These are phyloP conservation scores for Cenchrus fungigraminus DNA, from an alignment of 176 grass and related monocot species.

Conservation along the genomic window DNA sequence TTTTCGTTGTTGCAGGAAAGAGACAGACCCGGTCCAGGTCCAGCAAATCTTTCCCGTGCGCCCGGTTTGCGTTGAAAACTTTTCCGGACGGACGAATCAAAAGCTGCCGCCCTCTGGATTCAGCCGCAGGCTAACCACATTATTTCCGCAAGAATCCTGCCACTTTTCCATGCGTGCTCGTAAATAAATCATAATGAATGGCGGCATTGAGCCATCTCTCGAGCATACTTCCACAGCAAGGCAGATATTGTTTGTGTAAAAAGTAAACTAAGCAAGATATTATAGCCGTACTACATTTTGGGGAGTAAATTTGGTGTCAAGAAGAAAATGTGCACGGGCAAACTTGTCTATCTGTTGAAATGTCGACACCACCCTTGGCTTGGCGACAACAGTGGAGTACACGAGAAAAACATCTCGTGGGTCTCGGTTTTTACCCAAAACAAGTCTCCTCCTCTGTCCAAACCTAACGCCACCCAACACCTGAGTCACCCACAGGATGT, in stretches of 20 bases:
- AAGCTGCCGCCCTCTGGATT: background rate
- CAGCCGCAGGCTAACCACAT: too few relatives aligned
- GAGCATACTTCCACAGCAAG: background rate
- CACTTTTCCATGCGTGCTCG: conserved; percentile 18
- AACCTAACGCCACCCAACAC: background rate
- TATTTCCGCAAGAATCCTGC: conserved; percentile 15
- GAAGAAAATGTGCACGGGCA: background rate
- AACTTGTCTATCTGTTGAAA: background rate
- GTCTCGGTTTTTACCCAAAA: background rate
- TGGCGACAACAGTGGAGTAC: conserved; percentile 5
- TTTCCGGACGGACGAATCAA: conserved; percentile 21
- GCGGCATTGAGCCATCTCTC: background rate
- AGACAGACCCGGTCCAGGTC: background rate
- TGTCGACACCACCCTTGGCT: background rate
- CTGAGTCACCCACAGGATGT: fast-evolving
- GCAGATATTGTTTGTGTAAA: background rate
- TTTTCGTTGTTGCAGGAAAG: background rate
- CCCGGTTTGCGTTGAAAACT: conserved; percentile 6
- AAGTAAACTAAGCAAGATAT: background rate
- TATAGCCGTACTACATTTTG: too few relatives aligned
- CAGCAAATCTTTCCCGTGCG: conserved; percentile 7
- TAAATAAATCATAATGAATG: background rate
- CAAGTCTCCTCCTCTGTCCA: background rate
- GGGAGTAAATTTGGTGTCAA: background rate
- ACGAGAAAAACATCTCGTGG: conserved; percentile 37